Evolutionary conservation across 345 rosid species (phyloP).

Genomic region (Linum tenue): DNA sequence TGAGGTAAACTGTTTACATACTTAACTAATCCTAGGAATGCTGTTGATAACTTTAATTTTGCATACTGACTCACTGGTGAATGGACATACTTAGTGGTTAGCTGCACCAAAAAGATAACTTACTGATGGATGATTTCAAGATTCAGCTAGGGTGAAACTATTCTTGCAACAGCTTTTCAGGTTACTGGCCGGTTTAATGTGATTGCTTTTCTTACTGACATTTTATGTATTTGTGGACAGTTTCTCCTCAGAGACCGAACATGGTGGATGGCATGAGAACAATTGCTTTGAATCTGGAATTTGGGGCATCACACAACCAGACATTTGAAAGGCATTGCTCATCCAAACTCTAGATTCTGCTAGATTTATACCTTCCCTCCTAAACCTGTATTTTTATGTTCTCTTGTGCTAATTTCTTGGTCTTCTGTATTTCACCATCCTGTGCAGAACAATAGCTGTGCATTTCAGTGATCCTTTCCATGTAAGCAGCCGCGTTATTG

Average conservation of each 20-base stretch:
- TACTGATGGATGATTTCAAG: no score
- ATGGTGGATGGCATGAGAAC: conserved; percentile 95
- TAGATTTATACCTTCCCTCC: not conserved
- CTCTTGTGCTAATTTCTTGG: conserved; percentile 4
- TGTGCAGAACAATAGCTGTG: conserved; percentile 78
- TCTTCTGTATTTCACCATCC: conserved; percentile 1
- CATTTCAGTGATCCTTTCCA: conserved; percentile 93
- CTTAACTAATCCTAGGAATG: not conserved
- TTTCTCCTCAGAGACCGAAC: conserved; percentile 54
- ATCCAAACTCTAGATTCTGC: not conserved
- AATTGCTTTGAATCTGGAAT: conserved; percentile 85
- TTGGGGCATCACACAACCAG: conserved; percentile 86
- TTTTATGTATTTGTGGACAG: conserved; percentile 36
- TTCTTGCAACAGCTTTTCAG: conserved; percentile 10
- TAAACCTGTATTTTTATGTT: not conserved
- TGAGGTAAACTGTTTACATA: conserved; percentile 36
- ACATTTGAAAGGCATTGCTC: conserved; percentile 65
- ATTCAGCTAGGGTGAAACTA: no score
- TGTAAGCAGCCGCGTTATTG: conserved; percentile 70
- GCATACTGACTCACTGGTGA: not conserved
- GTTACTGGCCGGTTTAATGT: conserved; percentile 8
- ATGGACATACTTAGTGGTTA: not conserved
- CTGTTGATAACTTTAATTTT: not conserved
- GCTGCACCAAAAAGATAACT: no score
- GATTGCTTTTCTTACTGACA: conserved; percentile 9